Conservation (phyloP, 78 protist species). For the Trichosphaerium sp. region DNA sequence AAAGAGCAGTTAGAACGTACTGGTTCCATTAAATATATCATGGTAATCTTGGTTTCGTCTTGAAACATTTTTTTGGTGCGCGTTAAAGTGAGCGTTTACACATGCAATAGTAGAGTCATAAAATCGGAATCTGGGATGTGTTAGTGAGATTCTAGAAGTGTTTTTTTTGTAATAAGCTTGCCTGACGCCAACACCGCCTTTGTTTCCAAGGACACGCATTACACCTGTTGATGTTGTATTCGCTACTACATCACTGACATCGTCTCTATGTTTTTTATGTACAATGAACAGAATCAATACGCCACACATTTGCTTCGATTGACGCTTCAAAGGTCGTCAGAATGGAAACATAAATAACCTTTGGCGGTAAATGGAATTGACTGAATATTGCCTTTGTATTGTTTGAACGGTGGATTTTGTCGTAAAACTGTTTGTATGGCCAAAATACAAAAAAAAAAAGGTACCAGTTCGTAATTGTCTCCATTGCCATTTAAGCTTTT, state of each 20-base stretch:
- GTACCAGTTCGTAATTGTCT: constrained; percentile 40
- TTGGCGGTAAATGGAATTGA: background rate
- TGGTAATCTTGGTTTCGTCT: constrained; percentile 69
- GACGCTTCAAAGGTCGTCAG: background rate
- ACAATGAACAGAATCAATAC: constrained; percentile 15
- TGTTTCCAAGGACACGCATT: constrained; percentile 52
- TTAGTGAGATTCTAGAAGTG: no score
- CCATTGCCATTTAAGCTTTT: background rate
- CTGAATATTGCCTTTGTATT: background rate
- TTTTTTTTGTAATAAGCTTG: no score
- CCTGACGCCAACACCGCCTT: constrained; percentile 79
- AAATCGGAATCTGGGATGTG: constrained; percentile 51
- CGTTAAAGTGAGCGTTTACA: constrained; percentile 82
- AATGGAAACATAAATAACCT: background rate
- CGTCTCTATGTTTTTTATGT: background rate
- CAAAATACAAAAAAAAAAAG: background rate
- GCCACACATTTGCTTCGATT: constrained; percentile 63
- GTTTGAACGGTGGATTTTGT: background rate
- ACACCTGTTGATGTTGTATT: background rate
- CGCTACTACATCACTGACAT: background rate
- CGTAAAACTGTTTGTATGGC: background rate
- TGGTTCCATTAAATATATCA: constrained; percentile 34
- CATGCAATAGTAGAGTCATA: constrained; percentile 56
- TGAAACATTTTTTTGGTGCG: constrained; percentile 64
- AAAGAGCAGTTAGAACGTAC: no score